Percentiles rank a stretch among this genome's conserved stretches.
Evolutionary conservation across 2,329 filamentous ascomycete species (phyloP).

Genomic region (Atkinsonella texensis): DNA sequence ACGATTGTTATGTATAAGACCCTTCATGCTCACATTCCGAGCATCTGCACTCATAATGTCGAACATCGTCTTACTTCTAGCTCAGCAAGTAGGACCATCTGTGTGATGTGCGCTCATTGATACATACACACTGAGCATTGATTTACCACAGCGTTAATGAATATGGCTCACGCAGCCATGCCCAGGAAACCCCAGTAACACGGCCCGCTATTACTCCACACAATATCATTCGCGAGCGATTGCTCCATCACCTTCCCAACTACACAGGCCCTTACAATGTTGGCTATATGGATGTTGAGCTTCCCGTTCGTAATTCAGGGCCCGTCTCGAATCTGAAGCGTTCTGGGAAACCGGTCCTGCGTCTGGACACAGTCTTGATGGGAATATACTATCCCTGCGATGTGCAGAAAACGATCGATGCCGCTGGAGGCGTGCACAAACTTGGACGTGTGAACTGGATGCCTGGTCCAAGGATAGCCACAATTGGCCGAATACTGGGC

Average conservation of each 20-base stretch:
- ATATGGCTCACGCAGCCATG: conserved; percentile 2
- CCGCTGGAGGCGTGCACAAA: conserved; percentile 20
- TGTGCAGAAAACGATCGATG: conserved; percentile 15
- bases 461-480: conserved; percentile 41
- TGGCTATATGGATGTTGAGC: conserved; percentile 55
- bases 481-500: conserved; percentile 45
- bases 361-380: conserved; percentile 46
- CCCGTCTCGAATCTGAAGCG: conserved; percentile 29
- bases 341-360: conserved; percentile 26
- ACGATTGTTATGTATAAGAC: background rate
- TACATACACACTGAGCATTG: background rate
- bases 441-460: conserved; percentile 50
- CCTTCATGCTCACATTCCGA: background rate
- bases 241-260: conserved; percentile 39
- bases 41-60: background rate
- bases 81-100: background rate
- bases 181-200: conserved; percentile 1
- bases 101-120: background rate
- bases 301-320: conserved; percentile 35
- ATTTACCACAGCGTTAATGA: background rate
- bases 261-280: conserved; percentile 57
- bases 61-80: background rate
- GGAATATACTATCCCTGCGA: conserved; percentile 54
- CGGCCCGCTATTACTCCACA: conserved; percentile 15
- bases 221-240: conserved; percentile 23